Evolutionary conservation across 306 rosid species (phyloP), one percentile per base, ranked within the genome.

Genomic region (Vicia sativa): DNA sequence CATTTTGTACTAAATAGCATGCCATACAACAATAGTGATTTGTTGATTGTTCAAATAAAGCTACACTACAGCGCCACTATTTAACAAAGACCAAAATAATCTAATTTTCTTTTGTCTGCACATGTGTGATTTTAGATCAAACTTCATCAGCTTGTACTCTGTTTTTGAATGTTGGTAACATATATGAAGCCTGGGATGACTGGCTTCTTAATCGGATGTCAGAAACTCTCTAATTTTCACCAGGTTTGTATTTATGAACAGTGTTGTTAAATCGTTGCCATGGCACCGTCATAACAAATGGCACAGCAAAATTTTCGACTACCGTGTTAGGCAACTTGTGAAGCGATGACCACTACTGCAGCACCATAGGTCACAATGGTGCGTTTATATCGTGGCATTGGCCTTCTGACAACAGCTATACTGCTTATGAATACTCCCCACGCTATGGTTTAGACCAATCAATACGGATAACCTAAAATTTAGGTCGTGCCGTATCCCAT

Each of bases 101-200:
- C 42, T 7, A 34, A 41, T 35, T 49, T 70, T n/a, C 5, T 31
- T 50, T 71, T 62, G 56, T 62, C 62, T 55, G 70, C 1, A 29
- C 26, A 71, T 70, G 13, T 55, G 70, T 66, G 75, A 34, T 15
- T 63, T 57, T 69, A 19, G 59, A 57, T 80, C 42, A 26, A 26
- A 18, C 70, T 54, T 45, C 65, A 71, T 37, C 73, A 21, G 11
- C 41, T 31, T 59, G 55, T 11, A 66, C 81, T 74, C 48, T 26
- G 48, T 66, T 67, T 63, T 72, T 75, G 77, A 67, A 49, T 15
- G 77, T 50, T 74, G 76, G 42, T 53, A 66, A 72, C 67, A 67
- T 64, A 77, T 78, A 74, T 70, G 75, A 73, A 66, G 41, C 62
- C 12, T 12, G 4, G 62, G 50, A 62, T 34, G 60, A 4, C 37